Evolutionary conservation across 2,329 filamentous ascomycete genomes (phyloP), one percentile per base, ranked within the genome.

Genomic region (Chaetomiaceae sp.): DNA sequence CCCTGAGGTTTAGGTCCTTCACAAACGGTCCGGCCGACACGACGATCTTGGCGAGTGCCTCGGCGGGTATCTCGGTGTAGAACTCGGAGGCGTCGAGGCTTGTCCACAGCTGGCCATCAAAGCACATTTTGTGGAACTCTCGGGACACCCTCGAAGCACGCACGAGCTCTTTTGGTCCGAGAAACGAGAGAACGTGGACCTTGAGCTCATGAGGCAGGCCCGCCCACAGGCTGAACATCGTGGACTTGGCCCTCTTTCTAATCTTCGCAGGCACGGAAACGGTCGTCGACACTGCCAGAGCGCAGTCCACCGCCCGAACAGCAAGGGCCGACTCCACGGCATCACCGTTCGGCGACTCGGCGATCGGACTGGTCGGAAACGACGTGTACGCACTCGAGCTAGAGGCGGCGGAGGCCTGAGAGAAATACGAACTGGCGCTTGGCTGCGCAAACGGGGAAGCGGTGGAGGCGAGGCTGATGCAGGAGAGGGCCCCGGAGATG

Each of bases 71-170:
- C 42, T 89, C 79, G 53, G 78, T 79, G 62, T 97, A 96, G 65
- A 91, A 97, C 40, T 86, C 82, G 7, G 88, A 84, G 2, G 87
- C 81, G 63, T 97, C 89, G 39, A 97, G 76, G 34, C 77, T 80
- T 3, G 81, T 83, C 93, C 93, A 98, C 14, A 97, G 69, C 67
- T 98, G 93, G 2, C 93, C 93, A 63, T 98, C 91, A 58, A 91
- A 95, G 67, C 91, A 96, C 66, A 87, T 81, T 38, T 76, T 74
- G 64, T 95, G 74, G 72, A 93, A 96, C 6, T 75, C 68, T 63
- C 82, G 88, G 61, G 82, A 91, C 17, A 93, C 85, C 15, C 79
- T 71, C 1, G 91, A 95, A 46, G 79, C 78, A 48, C 82, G 78
- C 10, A 96, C 81, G 27, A 97, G 77, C 62, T 97, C 84, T 60